Conservation (phyloP, 768 basidiomycete species). For the Boletales sp. region DNA sequence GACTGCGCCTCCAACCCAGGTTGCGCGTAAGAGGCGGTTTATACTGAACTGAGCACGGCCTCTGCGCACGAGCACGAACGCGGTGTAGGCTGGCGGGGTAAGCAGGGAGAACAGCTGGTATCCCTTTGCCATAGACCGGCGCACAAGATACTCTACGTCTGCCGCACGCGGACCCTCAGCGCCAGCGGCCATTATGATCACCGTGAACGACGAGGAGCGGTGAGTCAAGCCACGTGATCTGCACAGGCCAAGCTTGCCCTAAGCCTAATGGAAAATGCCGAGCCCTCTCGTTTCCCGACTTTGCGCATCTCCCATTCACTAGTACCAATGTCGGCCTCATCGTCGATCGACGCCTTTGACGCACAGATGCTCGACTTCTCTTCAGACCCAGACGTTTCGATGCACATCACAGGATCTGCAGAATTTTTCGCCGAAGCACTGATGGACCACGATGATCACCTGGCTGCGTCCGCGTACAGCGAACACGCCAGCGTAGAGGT, state of each 20-base stretch:
- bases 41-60: constrained; percentile 53
- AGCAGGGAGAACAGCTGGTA: constrained; percentile 66
- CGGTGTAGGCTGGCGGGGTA: constrained; percentile 57
- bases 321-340: constrained; percentile 24
- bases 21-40: constrained; percentile 65
- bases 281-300: constrained; percentile 10
- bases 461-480: constrained; percentile 19
- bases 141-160: constrained; percentile 65
- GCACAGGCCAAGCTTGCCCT: constrained; percentile 34
- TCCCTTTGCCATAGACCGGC: constrained; percentile 61
- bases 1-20: constrained; percentile 64
- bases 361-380: constrained; percentile 62
- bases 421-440: constrained; percentile 50
- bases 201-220: constrained; percentile 3
- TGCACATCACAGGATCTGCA: constrained; percentile 43
- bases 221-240: constrained; percentile 19
- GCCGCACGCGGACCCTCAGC: constrained; percentile 34
- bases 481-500: constrained; percentile 52
- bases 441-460: constrained; percentile 58
- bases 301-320: constrained; percentile 12
- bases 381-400: constrained; percentile 55
- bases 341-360: constrained; percentile 50
- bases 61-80: constrained; percentile 49
- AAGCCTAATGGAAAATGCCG: constrained; percentile 19
- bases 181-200: constrained; percentile 15